phyloP scores from a whole-genome alignment of 768 basidiomycete genomes.

The Tulasnella sp. region DNA sequence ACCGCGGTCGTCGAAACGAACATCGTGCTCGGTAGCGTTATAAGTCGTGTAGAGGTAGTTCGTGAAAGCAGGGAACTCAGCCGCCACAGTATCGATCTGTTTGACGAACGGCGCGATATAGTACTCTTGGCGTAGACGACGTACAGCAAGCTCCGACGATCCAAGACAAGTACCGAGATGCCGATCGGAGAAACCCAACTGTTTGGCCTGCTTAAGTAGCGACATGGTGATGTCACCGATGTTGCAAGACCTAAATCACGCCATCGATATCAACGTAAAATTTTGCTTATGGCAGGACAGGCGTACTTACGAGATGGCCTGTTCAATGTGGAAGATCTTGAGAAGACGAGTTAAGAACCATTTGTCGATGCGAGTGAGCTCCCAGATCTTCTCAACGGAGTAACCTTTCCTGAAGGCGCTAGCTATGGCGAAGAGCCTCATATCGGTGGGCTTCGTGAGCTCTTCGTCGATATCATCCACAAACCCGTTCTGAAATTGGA shows the following conservation, averaged over 20 bases:
- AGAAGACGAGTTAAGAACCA: conserved; percentile 93
- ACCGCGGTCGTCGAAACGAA: conserved; percentile 80
- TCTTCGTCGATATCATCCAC: conserved; percentile 91
- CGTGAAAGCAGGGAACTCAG: conserved; percentile 96
- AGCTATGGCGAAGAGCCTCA: conserved; percentile 93
- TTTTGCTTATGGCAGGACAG: not conserved
- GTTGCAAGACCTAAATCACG: conserved; percentile 42
- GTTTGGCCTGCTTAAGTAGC: conserved; percentile 73
- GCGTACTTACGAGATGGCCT: conserved; percentile 53
- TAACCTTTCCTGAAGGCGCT: conserved; percentile 89
- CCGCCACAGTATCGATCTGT: conserved; percentile 98
- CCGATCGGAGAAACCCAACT: conserved; percentile 91
- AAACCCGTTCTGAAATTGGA: conserved; percentile 53
- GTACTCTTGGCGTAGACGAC: conserved; percentile 75
- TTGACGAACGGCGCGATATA: conserved; percentile 86
- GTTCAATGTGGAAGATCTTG: conserved; percentile 75
- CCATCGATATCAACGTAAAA: not conserved
- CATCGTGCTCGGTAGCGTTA: conserved; percentile 90
- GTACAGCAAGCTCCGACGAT: conserved; percentile 88
- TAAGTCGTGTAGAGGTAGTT: conserved; percentile 99
- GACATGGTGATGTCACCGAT: conserved; percentile 52
- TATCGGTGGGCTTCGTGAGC: conserved; percentile 88
- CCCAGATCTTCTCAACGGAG: conserved; percentile 90
- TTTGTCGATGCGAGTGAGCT: conserved; percentile 96
- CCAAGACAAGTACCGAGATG: conserved; percentile 74